Conservation (phyloP, 352 stramenopile species). For the Blastocystis sp. region DNA sequence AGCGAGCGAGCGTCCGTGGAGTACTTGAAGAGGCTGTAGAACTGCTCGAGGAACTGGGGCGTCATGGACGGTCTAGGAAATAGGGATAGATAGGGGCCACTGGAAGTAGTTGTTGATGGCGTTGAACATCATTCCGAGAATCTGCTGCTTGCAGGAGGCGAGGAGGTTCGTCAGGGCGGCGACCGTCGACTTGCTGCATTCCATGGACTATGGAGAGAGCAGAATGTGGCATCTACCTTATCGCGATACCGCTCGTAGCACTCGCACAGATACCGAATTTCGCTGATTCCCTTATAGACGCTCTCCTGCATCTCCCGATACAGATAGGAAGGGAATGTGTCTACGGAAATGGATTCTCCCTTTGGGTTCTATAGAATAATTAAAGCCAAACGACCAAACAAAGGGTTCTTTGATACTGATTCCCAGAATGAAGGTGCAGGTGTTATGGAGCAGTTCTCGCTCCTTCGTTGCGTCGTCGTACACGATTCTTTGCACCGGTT, state of each 20-base stretch:
- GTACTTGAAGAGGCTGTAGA: not conserved
- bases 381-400: not conserved
- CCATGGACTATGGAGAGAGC: not conserved
- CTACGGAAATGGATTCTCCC: not conserved
- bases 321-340: not conserved
- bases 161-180: not conserved
- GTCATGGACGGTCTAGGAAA: not conserved
- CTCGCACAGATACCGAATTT: conserved; percentile 20
- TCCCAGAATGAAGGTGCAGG: not conserved
- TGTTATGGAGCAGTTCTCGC: conserved; percentile 2
- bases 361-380: conserved; percentile 6
- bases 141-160: not conserved
- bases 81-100: not conserved
- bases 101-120: conserved; percentile 19
- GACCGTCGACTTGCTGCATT: not conserved
- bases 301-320: not conserved
- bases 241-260: not conserved
- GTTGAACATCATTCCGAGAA: conserved; percentile 3
- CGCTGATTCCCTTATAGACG: not conserved
- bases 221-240: not conserved
- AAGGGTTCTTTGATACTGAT: not conserved
- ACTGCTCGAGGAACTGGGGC: not conserved
- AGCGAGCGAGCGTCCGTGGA: not conserved
- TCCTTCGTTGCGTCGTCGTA: conserved; percentile 25
- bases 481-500: not conserved